Evolutionary conservation across 2,329 filamentous ascomycete genomes (phyloP), one percentile per base, ranked within the genome.

Genomic region (Ceratocystis cacaofunesta): DNA sequence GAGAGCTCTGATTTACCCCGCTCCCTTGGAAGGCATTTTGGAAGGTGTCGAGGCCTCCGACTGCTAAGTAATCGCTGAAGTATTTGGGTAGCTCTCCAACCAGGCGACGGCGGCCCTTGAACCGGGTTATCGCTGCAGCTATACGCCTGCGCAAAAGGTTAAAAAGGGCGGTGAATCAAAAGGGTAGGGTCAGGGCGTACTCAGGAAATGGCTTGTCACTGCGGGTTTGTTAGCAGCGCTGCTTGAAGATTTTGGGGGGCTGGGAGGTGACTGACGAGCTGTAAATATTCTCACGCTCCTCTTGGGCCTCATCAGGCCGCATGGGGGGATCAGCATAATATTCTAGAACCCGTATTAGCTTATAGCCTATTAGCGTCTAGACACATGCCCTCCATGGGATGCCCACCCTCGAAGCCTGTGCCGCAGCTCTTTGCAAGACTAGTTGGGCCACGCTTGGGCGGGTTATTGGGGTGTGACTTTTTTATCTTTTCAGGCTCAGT

Each of bases 241-340:
- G 75, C 63, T 55, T 48, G 22, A 50, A 36, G 28, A 19, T 32
- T 15, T 5, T 19, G 28, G 22, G 28, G 28, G 28, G 5, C 32
- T 22, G 36, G 22, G 19, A 22, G 36, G 36, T 8, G 22, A 65
- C 85, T 73, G 77, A 88, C 78, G 76, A 73, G 69, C 83, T 73
- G 72, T 96, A 99, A 28, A 94, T 76, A 12, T 81, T 78, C 22
- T 80, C 71, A 50, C 71, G 76, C 71, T 95, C 89, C 62, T 87
- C 80, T 2, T 80, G 75, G 61, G 83, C 80, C 71, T 95, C 85
- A 0, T 79, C 79, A 0, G 86, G 85, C 0, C 87, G 92, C 68
- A 95, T 76, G 0, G 91, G 91, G 0, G 86, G 80, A 73, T 97
- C 92, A 12, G 88, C 85, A 72, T 84, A 94, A 73, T 84, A 90